Evolutionary conservation across 106 monocot species (phyloP).

Genomic region (Cymbidium sinense): DNA sequence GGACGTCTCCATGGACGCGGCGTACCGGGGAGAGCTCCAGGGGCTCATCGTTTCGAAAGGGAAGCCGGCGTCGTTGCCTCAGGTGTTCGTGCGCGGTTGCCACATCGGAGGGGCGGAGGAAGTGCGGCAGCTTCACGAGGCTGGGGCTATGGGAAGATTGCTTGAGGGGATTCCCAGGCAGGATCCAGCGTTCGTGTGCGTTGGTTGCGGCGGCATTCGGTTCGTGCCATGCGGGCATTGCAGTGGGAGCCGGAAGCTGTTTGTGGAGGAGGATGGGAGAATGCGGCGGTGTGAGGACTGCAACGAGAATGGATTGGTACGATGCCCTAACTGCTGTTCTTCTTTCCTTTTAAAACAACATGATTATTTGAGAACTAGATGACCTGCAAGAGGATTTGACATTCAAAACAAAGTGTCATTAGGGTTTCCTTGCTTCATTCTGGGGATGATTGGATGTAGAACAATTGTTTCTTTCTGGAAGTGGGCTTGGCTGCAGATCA

Average conservation of each 20-base stretch:
- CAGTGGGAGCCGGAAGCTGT: slow-evolving; percentile 41
- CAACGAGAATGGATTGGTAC: slow-evolving; percentile 21
- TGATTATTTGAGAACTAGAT: background rate
- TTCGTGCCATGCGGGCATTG: slow-evolving; percentile 48
- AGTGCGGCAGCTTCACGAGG: slow-evolving; percentile 44
- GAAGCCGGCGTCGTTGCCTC: slow-evolving; percentile 18
- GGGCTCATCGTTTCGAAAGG: background rate
- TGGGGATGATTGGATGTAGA: no score
- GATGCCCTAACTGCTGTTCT: slow-evolving; percentile 10
- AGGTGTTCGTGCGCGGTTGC: slow-evolving; percentile 28
- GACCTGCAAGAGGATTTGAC: background rate
- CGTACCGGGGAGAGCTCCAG: slow-evolving; percentile 8
- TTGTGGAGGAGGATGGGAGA: slow-evolving; percentile 11
- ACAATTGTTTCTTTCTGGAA: no score
- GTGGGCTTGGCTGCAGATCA: no score
- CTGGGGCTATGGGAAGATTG: slow-evolving; percentile 26
- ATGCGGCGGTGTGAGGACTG: slow-evolving; percentile 15
- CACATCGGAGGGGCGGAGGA: slow-evolving; percentile 47
- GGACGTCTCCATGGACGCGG: slow-evolving; percentile 20
- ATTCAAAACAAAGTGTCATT: background rate
- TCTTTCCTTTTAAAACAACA: background rate
- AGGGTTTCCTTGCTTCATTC: no score
- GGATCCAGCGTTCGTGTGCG: slow-evolving; percentile 24
- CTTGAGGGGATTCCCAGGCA: slow-evolving; percentile 23
- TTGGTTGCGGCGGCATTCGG: slow-evolving; percentile 32